These are phyloP conservation scores for Verticillium albo-atrum DNA, from an alignment of 2,329 filamentous ascomycete genomes.

Conservation along the genomic window DNA sequence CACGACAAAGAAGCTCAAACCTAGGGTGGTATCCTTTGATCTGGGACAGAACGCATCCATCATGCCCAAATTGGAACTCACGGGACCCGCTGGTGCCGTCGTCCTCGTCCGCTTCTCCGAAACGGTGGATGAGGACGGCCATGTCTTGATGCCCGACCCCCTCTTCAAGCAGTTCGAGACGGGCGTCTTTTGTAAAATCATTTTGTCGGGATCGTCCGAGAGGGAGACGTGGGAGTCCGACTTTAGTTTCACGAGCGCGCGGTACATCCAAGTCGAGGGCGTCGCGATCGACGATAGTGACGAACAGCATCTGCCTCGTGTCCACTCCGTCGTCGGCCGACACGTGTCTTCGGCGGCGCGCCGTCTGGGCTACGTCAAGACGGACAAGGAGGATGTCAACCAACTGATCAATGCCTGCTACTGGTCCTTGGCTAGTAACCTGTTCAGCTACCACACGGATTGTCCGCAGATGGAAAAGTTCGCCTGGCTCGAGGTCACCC, in stretches of 20 bases:
- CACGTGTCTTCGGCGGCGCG: constrained; percentile 33
- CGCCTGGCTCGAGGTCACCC: constrained; percentile 42
- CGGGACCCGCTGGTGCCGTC: constrained; percentile 11
- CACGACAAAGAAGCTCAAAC: constrained; percentile 10
- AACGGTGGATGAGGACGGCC: constrained; percentile 17
- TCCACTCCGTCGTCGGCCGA: constrained; percentile 27
- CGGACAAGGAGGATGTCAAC: constrained; percentile 34
- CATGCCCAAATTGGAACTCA: constrained; percentile 16
- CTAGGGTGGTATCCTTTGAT: constrained; percentile 14
- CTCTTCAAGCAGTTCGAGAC: constrained; percentile 26
- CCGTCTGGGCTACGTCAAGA: constrained; percentile 29
- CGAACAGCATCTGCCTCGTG: constrained; percentile 20
- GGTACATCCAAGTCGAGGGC: constrained; percentile 36
- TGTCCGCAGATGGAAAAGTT: constrained; percentile 44
- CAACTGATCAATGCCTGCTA: constrained; percentile 36
- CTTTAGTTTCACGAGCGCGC: constrained; percentile 35
- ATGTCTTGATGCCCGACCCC: constrained; percentile 34
- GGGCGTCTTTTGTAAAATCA: constrained; percentile 32
- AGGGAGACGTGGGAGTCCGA: constrained; percentile 31
- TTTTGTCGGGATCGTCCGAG: constrained; percentile 20
- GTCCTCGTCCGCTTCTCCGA: constrained; percentile 18
- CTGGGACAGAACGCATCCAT: constrained; percentile 19
- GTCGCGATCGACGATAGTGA: constrained; percentile 19
- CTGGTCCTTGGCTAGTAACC: constrained; percentile 37
- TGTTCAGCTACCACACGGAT: constrained; percentile 43